Conservation (phyloP, 805 yeast genomes). For the Wickerhamiella kazuoi region DNA sequence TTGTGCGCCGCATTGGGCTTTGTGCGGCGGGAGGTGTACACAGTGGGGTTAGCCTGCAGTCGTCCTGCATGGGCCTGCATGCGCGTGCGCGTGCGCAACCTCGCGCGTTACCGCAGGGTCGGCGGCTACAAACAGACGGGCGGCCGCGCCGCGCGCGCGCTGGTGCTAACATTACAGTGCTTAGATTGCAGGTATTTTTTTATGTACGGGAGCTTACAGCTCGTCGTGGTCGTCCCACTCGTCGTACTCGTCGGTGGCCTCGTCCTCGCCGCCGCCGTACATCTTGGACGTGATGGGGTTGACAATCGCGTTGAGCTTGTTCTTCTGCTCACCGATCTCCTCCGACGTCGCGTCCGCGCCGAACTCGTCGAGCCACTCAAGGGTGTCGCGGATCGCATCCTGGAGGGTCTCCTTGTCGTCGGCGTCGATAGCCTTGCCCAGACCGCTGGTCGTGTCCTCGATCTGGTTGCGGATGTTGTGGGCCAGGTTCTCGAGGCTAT, state of each 20-base stretch:
- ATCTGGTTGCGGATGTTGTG: slow-evolving; percentile 62
- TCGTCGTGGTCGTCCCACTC: slow-evolving; percentile 17
- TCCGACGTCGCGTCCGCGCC: slow-evolving; percentile 75
- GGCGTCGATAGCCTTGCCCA: slow-evolving; percentile 66
- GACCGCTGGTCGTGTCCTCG: slow-evolving; percentile 27
- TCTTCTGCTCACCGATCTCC: slow-evolving; percentile 85
- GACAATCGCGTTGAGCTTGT: slow-evolving; percentile 61
- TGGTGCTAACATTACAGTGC: no score
- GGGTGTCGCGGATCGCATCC: slow-evolving; percentile 74
- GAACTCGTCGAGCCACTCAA: slow-evolving; percentile 78
- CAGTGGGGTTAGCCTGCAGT: not conserved
- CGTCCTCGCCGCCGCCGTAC: slow-evolving; percentile 38
- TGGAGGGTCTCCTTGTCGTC: slow-evolving; percentile 79
- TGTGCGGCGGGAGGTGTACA: not conserved
- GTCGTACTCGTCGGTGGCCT: slow-evolving; percentile 38
- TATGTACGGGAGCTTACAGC: slow-evolving; percentile 4
- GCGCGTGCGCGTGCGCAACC: no score
- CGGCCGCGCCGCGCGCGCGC: no score
- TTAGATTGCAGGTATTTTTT: no score
- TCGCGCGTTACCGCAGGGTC: no score
- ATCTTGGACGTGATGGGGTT: slow-evolving; percentile 86
- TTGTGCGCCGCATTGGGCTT: no score
- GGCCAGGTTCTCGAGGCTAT: slow-evolving; percentile 75
- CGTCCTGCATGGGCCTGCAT: no score
- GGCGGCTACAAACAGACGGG: no score